These are phyloP conservation scores for Rhizopus sp. DNA, from an alignment of 371 early-diverging fungal genomes.

Conservation along the genomic window DNA sequence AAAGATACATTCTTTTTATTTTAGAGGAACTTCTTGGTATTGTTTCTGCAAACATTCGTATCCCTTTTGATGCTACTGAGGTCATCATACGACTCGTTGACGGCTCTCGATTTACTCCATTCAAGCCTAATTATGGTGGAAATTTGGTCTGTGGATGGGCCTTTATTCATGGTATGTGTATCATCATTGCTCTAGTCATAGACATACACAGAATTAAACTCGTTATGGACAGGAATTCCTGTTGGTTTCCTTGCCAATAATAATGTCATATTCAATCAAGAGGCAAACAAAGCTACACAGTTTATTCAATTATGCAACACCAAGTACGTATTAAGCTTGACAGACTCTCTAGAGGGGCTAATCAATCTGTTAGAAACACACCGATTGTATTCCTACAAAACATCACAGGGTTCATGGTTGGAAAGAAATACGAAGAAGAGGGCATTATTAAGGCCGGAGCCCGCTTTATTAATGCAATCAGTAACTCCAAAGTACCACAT, in stretches of 20 bases:
- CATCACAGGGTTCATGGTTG: slow-evolving; percentile 85
- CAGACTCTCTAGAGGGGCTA: not conserved
- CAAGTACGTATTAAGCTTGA: slow-evolving; percentile 40
- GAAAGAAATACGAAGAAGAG: slow-evolving; percentile 72
- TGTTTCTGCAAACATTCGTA: slow-evolving; percentile 65
- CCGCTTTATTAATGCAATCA: slow-evolving; percentile 77
- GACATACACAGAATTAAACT: not conserved
- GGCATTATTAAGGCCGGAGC: slow-evolving; percentile 81
- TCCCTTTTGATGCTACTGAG: slow-evolving; percentile 72
- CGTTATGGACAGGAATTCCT: slow-evolving; percentile 49
- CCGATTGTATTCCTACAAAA: slow-evolving; percentile 74
- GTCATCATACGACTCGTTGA: slow-evolving; percentile 71
- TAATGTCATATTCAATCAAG: slow-evolving; percentile 71
- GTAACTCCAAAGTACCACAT: slow-evolving; percentile 72
- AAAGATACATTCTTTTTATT: slow-evolving; percentile 60
- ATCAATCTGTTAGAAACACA: slow-evolving; percentile 44
- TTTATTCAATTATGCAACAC: slow-evolving; percentile 78
- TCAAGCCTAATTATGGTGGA: slow-evolving; percentile 71
- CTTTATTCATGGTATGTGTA: slow-evolving; percentile 52
- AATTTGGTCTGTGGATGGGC: slow-evolving; percentile 73
- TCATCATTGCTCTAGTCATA: not conserved
- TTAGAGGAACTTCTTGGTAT: slow-evolving; percentile 67
- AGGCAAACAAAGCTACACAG: slow-evolving; percentile 78
- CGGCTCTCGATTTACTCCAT: slow-evolving; percentile 64
- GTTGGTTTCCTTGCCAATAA: slow-evolving; percentile 78